Base-by-base conservation (phyloP, 129 eudicot species). In the Centella asiatica region DNA sequence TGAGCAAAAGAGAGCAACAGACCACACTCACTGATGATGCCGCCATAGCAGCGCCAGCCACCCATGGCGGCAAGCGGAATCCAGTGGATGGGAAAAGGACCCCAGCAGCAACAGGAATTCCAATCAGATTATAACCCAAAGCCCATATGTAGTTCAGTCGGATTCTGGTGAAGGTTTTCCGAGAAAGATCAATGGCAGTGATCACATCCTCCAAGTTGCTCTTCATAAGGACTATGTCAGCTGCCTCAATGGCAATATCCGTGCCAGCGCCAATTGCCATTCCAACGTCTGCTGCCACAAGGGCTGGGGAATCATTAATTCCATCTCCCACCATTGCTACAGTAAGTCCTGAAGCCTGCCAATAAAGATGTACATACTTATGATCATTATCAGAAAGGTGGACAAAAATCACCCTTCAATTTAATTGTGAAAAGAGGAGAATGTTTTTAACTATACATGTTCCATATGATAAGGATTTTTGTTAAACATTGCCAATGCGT, bases 11-110 rank as follows among this genome's bases (percentile, higher is more conserved):
- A 7, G 99, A 92, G 82, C 90, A 84, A 57, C 90, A 87, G 4
- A 92, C 99, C 9, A 92, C 99, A 26, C 96, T 92, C 37, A 92
- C 88, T 0, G 99, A 92, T 22, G 99, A 92, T 33, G 96, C 95
- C 0, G 96, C 99, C 99, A 92, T 92, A 48, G 99, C 94, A 39
- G 84, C 99, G 57, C 99, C 99, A 1, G 99, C 96, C 14, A 92
- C 52, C 99, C 99, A 92, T 18, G 99, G 99, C 4, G 99, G 99
- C 67, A 92, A 69, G n/a, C 96, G 96, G 70, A 87, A 84, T 36
- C 95, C 62, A 1, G 88, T 82, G 13, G 74, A 81, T 1, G 96
- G 99, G 69, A 77, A 92, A 48, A 87, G 71, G 25, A 57, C 80
- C 0, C 96, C 99, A 15, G 95, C 99, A 42, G 99, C 99, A n/a